Percentiles rank a stretch among this genome's conserved stretches.
phyloP scores from a whole-genome alignment of 2,329 filamentous ascomycete genomes.

The Arthrobotrys iridis region DNA sequence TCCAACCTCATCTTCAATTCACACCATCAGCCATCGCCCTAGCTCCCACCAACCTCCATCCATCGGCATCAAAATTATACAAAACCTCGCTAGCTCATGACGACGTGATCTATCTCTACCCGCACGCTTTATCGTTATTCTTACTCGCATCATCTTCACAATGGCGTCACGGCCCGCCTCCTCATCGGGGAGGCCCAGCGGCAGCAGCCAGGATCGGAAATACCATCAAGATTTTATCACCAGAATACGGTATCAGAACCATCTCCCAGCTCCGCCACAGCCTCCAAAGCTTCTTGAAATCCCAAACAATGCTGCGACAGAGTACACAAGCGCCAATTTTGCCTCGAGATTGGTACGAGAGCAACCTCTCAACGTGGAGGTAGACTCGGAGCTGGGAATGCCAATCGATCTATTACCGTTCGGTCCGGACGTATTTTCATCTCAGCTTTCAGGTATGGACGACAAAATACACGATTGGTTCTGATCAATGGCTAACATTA shows the following conservation, averaged over 20 bases:
- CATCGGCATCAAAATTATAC: background rate
- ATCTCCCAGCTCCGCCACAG: constrained; percentile 90
- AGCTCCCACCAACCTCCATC: background rate
- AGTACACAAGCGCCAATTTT: constrained; percentile 91
- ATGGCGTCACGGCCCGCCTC: constrained; percentile 50
- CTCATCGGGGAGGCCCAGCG: constrained; percentile 39
- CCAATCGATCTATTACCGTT: constrained; percentile 84
- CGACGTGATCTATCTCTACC: background rate
- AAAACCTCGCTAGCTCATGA: background rate
- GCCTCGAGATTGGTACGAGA: constrained; percentile 88
- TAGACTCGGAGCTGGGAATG: constrained; percentile 97
- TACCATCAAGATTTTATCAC: constrained; percentile 97
- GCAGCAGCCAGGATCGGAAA: constrained; percentile 53
- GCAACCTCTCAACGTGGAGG: constrained; percentile 94
- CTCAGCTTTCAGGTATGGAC: constrained; percentile 59
- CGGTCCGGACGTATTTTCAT: constrained; percentile 28
- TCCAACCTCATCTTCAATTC: constrained; percentile 9
- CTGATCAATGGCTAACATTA: constrained; percentile 44
- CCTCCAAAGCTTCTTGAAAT: constrained; percentile 97
- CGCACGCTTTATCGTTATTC: background rate
- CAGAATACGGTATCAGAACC: constrained; percentile 93
- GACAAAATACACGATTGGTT: constrained; percentile 50
- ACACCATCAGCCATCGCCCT: background rate
- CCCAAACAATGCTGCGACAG: constrained; percentile 87
- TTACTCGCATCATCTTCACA: background rate